Percentiles rank a stretch among this genome's conserved stretches.
Evolutionary conservation across 2,329 filamentous ascomycete genomes (phyloP).

Genomic region (Ilyonectria mors-panacis): DNA sequence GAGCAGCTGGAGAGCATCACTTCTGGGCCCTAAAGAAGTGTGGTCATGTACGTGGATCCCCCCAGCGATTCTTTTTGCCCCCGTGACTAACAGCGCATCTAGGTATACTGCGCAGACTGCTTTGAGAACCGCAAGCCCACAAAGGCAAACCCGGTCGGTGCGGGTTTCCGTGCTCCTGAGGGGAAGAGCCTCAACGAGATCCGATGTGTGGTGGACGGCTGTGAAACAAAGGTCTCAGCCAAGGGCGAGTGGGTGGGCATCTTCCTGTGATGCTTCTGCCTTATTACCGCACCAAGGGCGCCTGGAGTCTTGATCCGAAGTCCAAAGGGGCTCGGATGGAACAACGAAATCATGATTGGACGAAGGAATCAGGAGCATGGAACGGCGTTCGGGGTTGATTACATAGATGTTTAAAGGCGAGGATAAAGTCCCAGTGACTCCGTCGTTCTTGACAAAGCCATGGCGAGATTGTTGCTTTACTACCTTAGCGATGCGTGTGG

Average conservation of each 20-base stretch:
- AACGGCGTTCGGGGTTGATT: slow-evolving; percentile 37
- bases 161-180: slow-evolving; percentile 56
- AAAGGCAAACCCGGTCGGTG: slow-evolving; percentile 51
- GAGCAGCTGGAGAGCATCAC: slow-evolving; percentile 77
- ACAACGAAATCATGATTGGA: slow-evolving; percentile 38
- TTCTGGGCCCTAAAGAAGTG: slow-evolving; percentile 94
- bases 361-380: slow-evolving; percentile 30
- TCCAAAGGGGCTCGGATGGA: slow-evolving; percentile 41
- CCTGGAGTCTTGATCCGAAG: neutral
- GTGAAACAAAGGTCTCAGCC: slow-evolving; percentile 65
- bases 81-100: slow-evolving; percentile 17
- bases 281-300: too few relatives aligned
- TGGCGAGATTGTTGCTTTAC: neutral
- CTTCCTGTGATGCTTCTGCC: slow-evolving; percentile 60
- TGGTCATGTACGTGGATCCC: slow-evolving; percentile 80
- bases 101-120: slow-evolving; percentile 76
- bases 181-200: slow-evolving; percentile 55
- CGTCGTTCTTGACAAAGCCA: too few relatives aligned
- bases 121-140: slow-evolving; percentile 68
- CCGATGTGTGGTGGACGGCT: slow-evolving; percentile 71
- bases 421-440: neutral
- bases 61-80: neutral
- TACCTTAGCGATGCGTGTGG: too few relatives aligned
- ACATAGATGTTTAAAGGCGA: slow-evolving; percentile 5
- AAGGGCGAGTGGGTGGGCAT: slow-evolving; percentile 75